Base-by-base conservation (phyloP, 306 rosid genomes). In the Malus orientalis region DNA sequence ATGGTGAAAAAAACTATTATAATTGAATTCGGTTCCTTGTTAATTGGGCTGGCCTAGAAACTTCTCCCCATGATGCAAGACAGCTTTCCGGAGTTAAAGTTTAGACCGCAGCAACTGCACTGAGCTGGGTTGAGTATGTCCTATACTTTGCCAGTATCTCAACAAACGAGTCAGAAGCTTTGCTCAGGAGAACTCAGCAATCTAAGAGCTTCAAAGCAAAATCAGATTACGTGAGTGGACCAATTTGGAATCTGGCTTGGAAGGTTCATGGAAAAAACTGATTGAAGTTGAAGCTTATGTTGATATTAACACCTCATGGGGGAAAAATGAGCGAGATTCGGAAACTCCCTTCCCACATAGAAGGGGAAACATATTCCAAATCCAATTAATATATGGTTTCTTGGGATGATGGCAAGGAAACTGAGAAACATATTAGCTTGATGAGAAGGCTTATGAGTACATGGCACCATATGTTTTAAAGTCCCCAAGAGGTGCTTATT, bases 341-440 rank as follows among this genome's bases (percentile, higher is more conserved):
- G 90, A 84, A 57, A 86, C 25, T 20, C 87, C 93, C 10, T 91
- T 89, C 73, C 97, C 93, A 75, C 97, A 91, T 45, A 77, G 97
- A 73, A 84, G 76, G 11, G 97, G 97, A 65, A 89, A 87, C 33
- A 75, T 89, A 2, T 91, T 78, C 77, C 76, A 86, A 74, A 91
- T 91, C 47, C 94, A 36, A 5, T 7, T 33, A 88, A 87, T 88
- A 86, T 59, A 1, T 81, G 23, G 33, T 70, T 5, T 30, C 15
- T 4, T 91, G 97, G 97, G 81, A 61, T 1, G 86, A 64, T 2
- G 88, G 74, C 4, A 74, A 79, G 69, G 82, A 77, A 38, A 80
- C 80, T 2, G 14, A 80, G 70, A 82, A 78, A 66, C 84, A 80
- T 51, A 11, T 89, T 14, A 83, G 81, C 0, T 82, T 89, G 88